These are phyloP conservation scores for Aureobasidium musti DNA, from an alignment of 2,329 filamentous ascomycete genomes.

Conservation along the genomic window DNA sequence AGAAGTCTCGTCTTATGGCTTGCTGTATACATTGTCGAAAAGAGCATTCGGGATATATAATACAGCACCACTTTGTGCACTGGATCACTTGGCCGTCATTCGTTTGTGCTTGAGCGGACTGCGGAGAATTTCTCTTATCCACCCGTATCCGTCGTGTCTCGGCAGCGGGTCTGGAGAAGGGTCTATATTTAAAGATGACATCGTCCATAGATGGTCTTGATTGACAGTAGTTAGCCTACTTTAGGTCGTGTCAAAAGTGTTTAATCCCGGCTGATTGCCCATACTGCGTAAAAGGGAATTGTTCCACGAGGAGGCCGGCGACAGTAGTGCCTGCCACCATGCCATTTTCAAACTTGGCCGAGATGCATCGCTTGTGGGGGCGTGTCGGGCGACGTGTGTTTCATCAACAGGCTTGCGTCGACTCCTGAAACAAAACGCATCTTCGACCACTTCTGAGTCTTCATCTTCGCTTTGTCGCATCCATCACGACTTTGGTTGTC, in stretches of 20 bases:
- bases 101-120: neutral
- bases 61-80: neutral
- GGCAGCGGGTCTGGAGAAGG: constrained; percentile 20
- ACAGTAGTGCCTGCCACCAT: constrained; percentile 7
- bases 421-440: constrained; percentile 26
- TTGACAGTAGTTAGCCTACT: neutral
- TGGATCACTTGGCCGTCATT: neutral
- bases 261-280: neutral
- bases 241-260: neutral
- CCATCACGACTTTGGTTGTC: constrained; percentile 11
- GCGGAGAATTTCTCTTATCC: constrained; percentile 14
- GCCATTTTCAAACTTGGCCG: neutral
- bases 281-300: neutral
- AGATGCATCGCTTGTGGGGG: constrained; percentile 6
- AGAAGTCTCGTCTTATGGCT: neutral
- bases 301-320: constrained; percentile 3
- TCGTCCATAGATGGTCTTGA: neutral
- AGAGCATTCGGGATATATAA: neutral
- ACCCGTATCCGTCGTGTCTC: constrained; percentile 10
- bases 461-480: constrained; percentile 17
- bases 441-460: neutral
- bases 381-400: constrained; percentile 17
- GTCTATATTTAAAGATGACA: constrained; percentile 18
- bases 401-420: constrained; percentile 13
- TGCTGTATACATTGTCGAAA: neutral